A percentile compares a stretch with the other conserved stretches of the same genome.
These are phyloP conservation scores for Thalassiosira livingstoniorum DNA, from an alignment of 352 stramenopile genomes.

Conservation along the genomic window DNA sequence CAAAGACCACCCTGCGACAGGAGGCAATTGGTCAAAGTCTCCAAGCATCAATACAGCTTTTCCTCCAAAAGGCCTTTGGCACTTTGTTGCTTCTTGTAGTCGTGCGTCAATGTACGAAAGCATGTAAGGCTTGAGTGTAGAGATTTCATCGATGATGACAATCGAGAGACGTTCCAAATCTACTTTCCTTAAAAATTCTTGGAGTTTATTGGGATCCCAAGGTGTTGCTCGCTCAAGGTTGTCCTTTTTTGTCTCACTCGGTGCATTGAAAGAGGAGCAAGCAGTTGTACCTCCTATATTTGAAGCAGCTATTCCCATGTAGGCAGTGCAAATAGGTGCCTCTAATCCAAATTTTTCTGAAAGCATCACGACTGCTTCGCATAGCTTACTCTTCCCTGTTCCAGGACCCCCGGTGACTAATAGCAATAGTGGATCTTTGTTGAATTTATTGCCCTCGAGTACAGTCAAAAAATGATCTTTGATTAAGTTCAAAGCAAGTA, in stretches of 20 bases:
- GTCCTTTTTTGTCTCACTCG: too few species aligned
- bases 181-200: constrained; percentile 34
- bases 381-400: constrained; percentile 38
- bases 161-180: constrained; percentile 31
- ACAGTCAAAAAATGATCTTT: constrained; percentile 30
- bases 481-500: constrained; percentile 16
- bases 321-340: constrained; percentile 29
- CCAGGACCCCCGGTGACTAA: constrained; percentile 35
- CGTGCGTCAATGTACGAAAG: constrained; percentile 50
- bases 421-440: constrained; percentile 25
- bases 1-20: background rate
- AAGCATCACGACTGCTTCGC: constrained; percentile 18
- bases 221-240: too few species aligned
- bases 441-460: constrained; percentile 8
- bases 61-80: constrained; percentile 41
- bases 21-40: constrained; percentile 43
- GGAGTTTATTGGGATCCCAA: constrained; percentile 31
- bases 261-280: constrained; percentile 31
- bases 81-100: constrained; percentile 45
- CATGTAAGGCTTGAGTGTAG: constrained; percentile 51
- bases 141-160: constrained; percentile 54
- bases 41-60: constrained; percentile 40
- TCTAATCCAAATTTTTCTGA: too few species aligned
- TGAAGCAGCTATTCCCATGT: constrained; percentile 46
- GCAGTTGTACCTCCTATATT: constrained; percentile 44